Evolutionary conservation across 2,329 filamentous ascomycete genomes (phyloP).

Genomic region (Talaromyces sp.): DNA sequence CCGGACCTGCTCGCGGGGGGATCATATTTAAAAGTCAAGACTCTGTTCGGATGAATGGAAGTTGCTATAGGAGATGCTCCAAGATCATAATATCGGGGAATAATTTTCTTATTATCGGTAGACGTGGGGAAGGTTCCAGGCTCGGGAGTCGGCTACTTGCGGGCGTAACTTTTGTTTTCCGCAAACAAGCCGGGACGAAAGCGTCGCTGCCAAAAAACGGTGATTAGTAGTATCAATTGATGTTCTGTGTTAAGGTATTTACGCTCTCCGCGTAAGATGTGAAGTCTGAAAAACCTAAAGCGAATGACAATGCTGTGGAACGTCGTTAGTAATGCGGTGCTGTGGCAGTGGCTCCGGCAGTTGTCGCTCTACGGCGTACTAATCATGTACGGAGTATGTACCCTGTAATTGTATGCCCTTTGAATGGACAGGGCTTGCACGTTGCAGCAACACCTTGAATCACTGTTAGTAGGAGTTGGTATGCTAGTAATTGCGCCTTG

Average conservation of each 20-base stretch:
- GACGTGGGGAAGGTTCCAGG: not conserved
- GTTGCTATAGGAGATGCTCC: not conserved
- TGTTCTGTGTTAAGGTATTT: not conserved
- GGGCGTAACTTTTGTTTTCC: not conserved
- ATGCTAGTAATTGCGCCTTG: not conserved
- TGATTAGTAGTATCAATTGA: not conserved
- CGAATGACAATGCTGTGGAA: not conserved
- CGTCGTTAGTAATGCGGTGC: not conserved
- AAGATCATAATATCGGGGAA: not conserved
- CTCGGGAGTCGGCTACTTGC: not conserved
- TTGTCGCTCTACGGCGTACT: not conserved
- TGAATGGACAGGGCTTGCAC: not conserved
- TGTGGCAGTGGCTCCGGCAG: not conserved
- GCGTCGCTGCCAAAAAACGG: not conserved
- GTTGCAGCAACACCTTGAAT: not conserved
- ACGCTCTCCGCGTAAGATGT: not conserved
- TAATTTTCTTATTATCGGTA: not conserved
- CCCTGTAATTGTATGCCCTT: not conserved
- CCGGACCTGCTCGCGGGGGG: constrained; percentile 2
- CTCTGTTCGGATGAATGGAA: not conserved
- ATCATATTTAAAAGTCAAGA: not conserved
- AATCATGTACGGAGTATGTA: not conserved
- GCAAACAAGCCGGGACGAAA: not conserved
- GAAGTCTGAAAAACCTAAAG: not conserved
- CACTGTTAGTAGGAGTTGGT: not conserved